A percentile compares a stretch with the other conserved stretches of the same genome.
phyloP scores from a whole-genome alignment of 257 asterid genomes.

The Prunella vulgaris region DNA sequence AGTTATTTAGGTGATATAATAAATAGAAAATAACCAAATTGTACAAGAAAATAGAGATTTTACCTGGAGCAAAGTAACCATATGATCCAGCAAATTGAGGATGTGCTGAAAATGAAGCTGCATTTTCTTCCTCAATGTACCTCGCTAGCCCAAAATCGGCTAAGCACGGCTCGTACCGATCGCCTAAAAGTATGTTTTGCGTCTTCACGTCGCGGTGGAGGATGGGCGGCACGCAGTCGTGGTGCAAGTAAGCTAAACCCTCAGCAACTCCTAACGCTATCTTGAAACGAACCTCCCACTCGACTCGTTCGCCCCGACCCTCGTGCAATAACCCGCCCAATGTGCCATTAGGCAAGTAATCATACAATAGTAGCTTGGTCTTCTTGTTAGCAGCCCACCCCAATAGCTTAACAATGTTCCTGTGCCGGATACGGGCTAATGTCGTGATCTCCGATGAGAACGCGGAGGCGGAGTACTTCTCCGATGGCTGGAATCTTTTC shows the following conservation, averaged over 20 bases:
- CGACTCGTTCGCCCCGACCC: slow-evolving; percentile 36
- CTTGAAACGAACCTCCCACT: slow-evolving; percentile 71
- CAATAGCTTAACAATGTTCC: slow-evolving; percentile 61
- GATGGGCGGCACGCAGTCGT: slow-evolving; percentile 71
- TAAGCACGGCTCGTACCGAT: slow-evolving; percentile 56
- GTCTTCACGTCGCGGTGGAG: slow-evolving; percentile 74
- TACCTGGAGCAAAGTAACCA: slow-evolving; percentile 91
- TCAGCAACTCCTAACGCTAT: slow-evolving; percentile 74
- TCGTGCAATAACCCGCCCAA: slow-evolving; percentile 55
- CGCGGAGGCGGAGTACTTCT: slow-evolving; percentile 43
- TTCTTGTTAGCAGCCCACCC: slow-evolving; percentile 78
- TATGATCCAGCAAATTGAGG: slow-evolving; percentile 87
- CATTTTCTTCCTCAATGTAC: slow-evolving; percentile 50
- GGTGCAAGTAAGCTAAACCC: slow-evolving; percentile 75
- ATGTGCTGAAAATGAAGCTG: slow-evolving; percentile 34
- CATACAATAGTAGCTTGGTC: slow-evolving; percentile 72
- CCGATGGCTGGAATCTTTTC: slow-evolving; percentile 48
- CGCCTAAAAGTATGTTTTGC: slow-evolving; percentile 61
- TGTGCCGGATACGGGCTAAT: slow-evolving; percentile 57
- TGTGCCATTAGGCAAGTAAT: slow-evolving; percentile 58
- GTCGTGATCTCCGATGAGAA: slow-evolving; percentile 72
- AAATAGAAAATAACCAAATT: neutral
- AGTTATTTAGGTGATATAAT: neutral
- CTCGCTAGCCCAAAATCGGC: slow-evolving; percentile 91
- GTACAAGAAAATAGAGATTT: neutral